Conservation (phyloP, 176 grass and related monocot genomes). For the Oryza longistaminata region DNA sequence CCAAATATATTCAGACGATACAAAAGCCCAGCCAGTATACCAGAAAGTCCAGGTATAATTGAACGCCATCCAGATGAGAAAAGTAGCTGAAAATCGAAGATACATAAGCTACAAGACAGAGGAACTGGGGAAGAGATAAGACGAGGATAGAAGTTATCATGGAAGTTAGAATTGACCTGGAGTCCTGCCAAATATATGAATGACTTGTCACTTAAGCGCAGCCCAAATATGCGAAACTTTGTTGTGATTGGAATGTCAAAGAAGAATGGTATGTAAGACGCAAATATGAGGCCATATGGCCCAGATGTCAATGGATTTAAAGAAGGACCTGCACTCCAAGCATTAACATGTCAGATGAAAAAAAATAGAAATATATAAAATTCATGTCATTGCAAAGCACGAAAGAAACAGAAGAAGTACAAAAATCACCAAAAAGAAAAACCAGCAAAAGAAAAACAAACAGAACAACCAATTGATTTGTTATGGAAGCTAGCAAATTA, state of each 20-base stretch:
- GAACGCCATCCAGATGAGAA: constrained; percentile 81
- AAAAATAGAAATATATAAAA: neutral
- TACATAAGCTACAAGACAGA: constrained; percentile 16
- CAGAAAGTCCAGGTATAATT: constrained; percentile 81
- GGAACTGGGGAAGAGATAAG: neutral
- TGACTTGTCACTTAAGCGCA: constrained; percentile 75
- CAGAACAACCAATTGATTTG: neutral
- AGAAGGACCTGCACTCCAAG: constrained; percentile 59
- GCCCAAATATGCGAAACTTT: constrained; percentile 71
- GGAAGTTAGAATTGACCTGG: constrained; percentile 60
- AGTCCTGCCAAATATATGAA: constrained; percentile 94
- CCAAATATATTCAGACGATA: constrained; percentile 87
- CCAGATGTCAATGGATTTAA: constrained; percentile 64
- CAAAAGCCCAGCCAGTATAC: constrained; percentile 70
- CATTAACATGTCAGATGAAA: constrained; percentile 34
- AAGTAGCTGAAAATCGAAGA: constrained; percentile 66
- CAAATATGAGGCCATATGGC: constrained; percentile 94
- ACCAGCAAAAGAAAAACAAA: neutral
- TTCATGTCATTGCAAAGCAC: neutral
- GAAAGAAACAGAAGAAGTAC: neutral
- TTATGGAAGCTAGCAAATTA: neutral
- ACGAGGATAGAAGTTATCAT: neutral
- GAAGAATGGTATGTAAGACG: constrained; percentile 90
- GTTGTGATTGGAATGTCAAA: constrained; percentile 90
- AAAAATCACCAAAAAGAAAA: neutral